Base-by-base conservation (phyloP, 441 rosid species). In the Arabidopsis hybrid region DNA sequence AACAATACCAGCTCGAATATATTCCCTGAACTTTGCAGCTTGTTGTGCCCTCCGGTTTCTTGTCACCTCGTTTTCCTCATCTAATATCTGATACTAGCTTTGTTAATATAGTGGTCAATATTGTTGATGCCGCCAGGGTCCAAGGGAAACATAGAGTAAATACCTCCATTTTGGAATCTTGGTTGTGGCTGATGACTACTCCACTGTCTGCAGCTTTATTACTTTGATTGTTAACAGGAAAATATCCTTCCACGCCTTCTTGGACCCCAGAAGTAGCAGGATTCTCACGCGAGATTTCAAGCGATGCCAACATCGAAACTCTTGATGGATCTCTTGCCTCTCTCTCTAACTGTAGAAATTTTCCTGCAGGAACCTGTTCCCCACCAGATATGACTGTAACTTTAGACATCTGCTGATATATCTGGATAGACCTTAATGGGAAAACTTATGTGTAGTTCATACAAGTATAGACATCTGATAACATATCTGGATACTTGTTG, bases 391-490 rank as follows among this genome's bases (percentile, higher is more conserved):
- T 82, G 18, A 83, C 87, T 82, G 86, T 55, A 47, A 38, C 50
- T 17, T 55, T 66, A 56, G 72, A 31, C 72, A 58, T 42, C 42
- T 66, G 89, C 88, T 87, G 97, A 77, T 85, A 92, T 67, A 95
- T 90, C 99, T 95, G 72, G 60, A 56, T 42, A 60, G 21, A 71
- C 14, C 74, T 90, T 78, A 89, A 94, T 91, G 88, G 85, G 75
- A 66, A 52, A 56, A 72, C 76, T 21, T 61, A 52, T 39, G 12
- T 68, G 51, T 14, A 34, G 5, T 63, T 29, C 26, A 21, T 21
- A 21, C 26, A 21, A 21, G 26, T 21, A 21, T 3, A 29, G 31
- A 3, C 60, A 29, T 18, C 73, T 52, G 18, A 59, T 67, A 35
- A 53, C 40, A 32, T 34, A 29, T 62, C 40, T 50, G 31, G 31